A percentile compares a stretch with the other conserved stretches of the same genome.
These are phyloP conservation scores for Quercus aquifolioides DNA, from an alignment of 306 rosid species.

Conservation along the genomic window DNA sequence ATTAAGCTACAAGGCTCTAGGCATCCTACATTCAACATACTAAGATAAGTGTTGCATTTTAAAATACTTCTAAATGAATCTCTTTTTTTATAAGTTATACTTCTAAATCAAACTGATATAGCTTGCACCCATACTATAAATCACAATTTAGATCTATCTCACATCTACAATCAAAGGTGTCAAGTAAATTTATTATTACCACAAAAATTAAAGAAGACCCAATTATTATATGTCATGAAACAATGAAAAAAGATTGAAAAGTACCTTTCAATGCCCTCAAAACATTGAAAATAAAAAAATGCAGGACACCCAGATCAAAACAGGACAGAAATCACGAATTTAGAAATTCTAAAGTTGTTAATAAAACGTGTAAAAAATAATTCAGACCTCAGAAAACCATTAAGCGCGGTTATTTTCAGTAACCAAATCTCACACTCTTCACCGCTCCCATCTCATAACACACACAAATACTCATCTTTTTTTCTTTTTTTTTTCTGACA, in stretches of 20 bases:
- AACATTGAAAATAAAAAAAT: conserved; percentile 1
- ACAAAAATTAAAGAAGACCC: background rate
- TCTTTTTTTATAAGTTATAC: background rate
- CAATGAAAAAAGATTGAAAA: background rate
- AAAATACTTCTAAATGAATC: too few relatives aligned
- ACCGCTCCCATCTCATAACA: too few relatives aligned
- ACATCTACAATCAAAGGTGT: background rate
- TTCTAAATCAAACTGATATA: background rate
- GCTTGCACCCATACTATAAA: conserved; percentile 8
- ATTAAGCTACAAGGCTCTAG: too few relatives aligned
- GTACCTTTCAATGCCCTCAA: conserved; percentile 11
- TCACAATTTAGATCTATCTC: conserved; percentile 34
- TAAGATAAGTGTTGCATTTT: background rate
- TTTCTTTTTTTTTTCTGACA: too few relatives aligned
- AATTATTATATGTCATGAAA: background rate
- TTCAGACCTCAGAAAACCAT: conserved; percentile 16
- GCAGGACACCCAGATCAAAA: background rate
- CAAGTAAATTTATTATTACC: background rate
- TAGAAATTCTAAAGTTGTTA: conserved; percentile 2
- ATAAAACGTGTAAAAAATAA: background rate
- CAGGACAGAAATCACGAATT: background rate
- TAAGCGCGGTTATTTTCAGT: too few relatives aligned
- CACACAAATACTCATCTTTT: too few relatives aligned
- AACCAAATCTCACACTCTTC: too few relatives aligned
- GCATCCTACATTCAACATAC: background rate